Base-by-base conservation (phyloP, 345 rosid species). In the Firmiana major region DNA sequence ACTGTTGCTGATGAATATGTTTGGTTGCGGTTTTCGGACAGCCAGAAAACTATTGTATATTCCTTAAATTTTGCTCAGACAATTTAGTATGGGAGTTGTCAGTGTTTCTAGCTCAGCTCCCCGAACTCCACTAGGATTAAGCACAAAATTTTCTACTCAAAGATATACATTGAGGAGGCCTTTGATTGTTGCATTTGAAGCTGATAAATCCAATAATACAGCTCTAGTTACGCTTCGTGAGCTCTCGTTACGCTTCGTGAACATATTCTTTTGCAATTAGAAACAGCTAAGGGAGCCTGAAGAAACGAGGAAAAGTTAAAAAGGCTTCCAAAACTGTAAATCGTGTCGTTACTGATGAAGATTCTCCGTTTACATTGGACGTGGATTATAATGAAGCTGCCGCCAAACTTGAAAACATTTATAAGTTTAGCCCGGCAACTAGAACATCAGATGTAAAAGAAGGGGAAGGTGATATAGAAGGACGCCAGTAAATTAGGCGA, bases 301-400 rank as follows among this genome's bases (percentile, higher is more conserved):
- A 85, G 66, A 84, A 89, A 58, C 77, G 38, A 21, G 81, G 85
- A n/a, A 93, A 86, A 60, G 81, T 75, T 3, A 82, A 83, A 71
- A 89, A 80, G 42, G 63, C 68, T 54, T 65, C 69, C 7, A 87
- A 86, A 58, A 79, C 76, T 17, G 59, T 79, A 24, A 84, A 72
- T 38, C 71, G 82, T 13, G 79, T 81, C n/a, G 76, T 71, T 40
- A 75, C 81, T n/a, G 83, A 77, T 63, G 81, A 80, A 57, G 88
- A 77, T 81, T 82, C 88, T 70, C 77, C 79, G 0, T 78, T 81
- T 62, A 68, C 91, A 1, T 72, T 78, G 79, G 92, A 89, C 17
- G 72, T 90, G 63, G 99, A 96, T 83, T 93, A 92, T 87, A 86
- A 90, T 66, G 98, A 92, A 82, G 97, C 94, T 3, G 98, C 99